Evolutionary conservation across 306 rosid species (phyloP), one percentile per base, ranked within the genome.

Genomic region (Malus asiatica): DNA sequence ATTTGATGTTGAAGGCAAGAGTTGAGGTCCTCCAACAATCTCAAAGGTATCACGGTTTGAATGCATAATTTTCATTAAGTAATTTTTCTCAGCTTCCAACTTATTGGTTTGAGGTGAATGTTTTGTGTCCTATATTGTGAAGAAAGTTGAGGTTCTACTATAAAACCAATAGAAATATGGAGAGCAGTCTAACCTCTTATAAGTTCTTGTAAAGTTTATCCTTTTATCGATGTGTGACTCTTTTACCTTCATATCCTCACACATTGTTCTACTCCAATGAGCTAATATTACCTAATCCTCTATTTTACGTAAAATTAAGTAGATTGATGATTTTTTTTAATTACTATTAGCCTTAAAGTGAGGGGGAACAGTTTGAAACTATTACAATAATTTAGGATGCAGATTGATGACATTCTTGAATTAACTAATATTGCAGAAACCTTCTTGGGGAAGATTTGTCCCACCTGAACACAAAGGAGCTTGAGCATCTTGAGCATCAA

Each of bases 401-500:
- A 16, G 8, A 51, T 5, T 51, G 8, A 51, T 51, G 51, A 27
- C 44, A 0, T 2, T 60, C 29, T 12, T 40, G 55, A 30, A 29
- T 65, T 15, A 51, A 51, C 55, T 51, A 58, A 58, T 58, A 58
- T 10, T 63, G 68, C 73, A 93, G 98, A 78, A 89, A 89, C 82
- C 84, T 93, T 62, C 90, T 91, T 4, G 98, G 98, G 79, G 98
- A 93, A 79, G 98, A 93, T 83, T 82, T 93, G 75, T 88, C 83
- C 5, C 82, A 85, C 48, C 80, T 88, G 82, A 88, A 84, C 70
- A 79, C 93, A 44, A 82, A 27, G 74, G 90, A 93, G 68, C 89
- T 93, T 4, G 88, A 87, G 69, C 93, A 84, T 71, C 88, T 93
- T 71, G 98, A 93, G 85, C 75, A 83, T 86, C 97, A 89, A 78